Evolutionary conservation across 306 rosid genomes (phyloP).

Genomic region (Mucuna pruriens): DNA sequence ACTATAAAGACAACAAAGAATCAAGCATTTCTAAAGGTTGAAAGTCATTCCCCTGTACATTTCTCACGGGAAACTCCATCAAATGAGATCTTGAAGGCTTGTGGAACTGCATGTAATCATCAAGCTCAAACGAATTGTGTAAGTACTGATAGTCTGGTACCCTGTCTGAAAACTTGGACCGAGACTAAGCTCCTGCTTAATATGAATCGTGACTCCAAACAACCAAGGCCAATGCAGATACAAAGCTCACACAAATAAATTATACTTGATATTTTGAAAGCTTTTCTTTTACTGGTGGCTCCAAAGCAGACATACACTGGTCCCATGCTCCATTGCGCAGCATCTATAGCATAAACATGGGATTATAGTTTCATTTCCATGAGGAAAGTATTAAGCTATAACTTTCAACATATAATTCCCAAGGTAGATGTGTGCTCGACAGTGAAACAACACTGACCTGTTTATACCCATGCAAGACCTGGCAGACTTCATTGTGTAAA

Average conservation of each 20-base stretch:
- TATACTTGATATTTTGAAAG: conserved; percentile 91
- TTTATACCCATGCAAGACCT: conserved; percentile 95
- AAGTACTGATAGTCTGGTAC: conserved; percentile 30
- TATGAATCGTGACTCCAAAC: conserved; percentile 46
- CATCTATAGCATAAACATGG: conserved; percentile 66
- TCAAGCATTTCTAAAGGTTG: conserved; percentile 58
- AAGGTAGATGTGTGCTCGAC: conserved; percentile 1
- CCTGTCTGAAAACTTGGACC: conserved; percentile 48
- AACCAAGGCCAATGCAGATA: conserved; percentile 52
- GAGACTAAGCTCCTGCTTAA: conserved; percentile 42
- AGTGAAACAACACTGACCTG: conserved; percentile 66
- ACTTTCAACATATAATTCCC: not conserved
- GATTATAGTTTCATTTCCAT: not conserved
- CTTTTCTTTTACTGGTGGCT: conserved; percentile 83
- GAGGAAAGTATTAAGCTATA: conserved; percentile 18
- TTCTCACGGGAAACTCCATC: conserved; percentile 49
- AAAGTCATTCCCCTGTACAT: conserved; percentile 81
- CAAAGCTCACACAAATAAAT: conserved; percentile 44
- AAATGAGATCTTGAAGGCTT: conserved; percentile 42
- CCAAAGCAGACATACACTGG: conserved; percentile 95
- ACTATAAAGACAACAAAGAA: conserved; percentile 60
- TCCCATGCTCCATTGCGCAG: conserved; percentile 97
- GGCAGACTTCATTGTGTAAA: conserved; percentile 87
- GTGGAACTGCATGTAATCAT: conserved; percentile 47
- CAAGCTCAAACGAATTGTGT: conserved; percentile 59